phyloP scores from a whole-genome alignment of 192 early-diverging fungal genomes.

The Backusella macrospora region DNA sequence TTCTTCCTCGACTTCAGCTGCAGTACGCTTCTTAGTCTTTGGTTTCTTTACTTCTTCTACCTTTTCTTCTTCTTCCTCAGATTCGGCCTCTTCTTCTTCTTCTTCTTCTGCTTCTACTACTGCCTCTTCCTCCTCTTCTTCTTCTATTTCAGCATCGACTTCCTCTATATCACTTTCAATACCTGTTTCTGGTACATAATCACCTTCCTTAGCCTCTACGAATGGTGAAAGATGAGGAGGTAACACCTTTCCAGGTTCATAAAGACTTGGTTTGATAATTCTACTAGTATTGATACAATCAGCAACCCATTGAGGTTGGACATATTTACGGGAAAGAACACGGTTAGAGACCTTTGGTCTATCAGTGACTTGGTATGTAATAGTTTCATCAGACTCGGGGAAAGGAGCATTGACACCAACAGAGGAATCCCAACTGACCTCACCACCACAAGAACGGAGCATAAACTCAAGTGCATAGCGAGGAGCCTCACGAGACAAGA shows the following conservation, averaged over 20 bases:
- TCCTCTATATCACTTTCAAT: constrained; percentile 43
- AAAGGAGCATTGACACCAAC: constrained; percentile 80
- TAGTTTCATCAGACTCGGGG: constrained; percentile 75
- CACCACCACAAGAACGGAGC: constrained; percentile 85
- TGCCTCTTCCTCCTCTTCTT: constrained; percentile 43
- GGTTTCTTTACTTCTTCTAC: constrained; percentile 55
- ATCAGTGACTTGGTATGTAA: constrained; percentile 91
- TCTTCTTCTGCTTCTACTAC: constrained; percentile 49
- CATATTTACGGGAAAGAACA: constrained; percentile 71
- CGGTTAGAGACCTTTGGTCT: constrained; percentile 70
- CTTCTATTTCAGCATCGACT: constrained; percentile 42
- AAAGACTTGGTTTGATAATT: constrained; percentile 63
- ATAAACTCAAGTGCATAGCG: constrained; percentile 92
- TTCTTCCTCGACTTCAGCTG: constrained; percentile 52
- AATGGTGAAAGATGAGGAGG: constrained; percentile 96
- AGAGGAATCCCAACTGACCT: constrained; percentile 85
- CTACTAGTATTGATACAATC: constrained; percentile 89
- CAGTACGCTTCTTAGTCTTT: constrained; percentile 57
- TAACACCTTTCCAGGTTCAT: constrained; percentile 79
- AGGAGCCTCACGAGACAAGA: constrained; percentile 92
- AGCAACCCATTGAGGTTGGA: constrained; percentile 99
- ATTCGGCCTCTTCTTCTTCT: constrained; percentile 53
- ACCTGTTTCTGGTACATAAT: constrained; percentile 75
- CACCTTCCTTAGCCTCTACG: constrained; percentile 81
- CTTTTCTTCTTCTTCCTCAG: constrained; percentile 63